These are phyloP conservation scores for Talaromyces ruber DNA, from an alignment of 495 filamentous ascomycete species.

Conservation along the genomic window DNA sequence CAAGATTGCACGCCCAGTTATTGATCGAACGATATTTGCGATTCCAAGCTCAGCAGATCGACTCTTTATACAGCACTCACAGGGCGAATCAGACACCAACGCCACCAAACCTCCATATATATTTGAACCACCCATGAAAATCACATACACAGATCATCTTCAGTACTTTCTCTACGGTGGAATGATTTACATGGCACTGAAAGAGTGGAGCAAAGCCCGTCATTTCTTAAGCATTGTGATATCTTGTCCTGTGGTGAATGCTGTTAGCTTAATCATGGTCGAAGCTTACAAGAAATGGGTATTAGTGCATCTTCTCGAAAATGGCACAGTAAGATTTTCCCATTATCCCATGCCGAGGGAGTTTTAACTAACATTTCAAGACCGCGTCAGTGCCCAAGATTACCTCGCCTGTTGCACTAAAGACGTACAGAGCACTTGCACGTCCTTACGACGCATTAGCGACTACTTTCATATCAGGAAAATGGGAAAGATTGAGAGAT, in stretches of 20 bases:
- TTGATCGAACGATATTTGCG: conserved; percentile 60
- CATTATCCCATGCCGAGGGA: conserved; percentile 2
- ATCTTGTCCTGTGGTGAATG: conserved; percentile 48
- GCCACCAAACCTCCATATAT: conserved; percentile 44
- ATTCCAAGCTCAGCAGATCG: conserved; percentile 43
- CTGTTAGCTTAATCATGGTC: conserved; percentile 67
- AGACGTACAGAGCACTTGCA: conserved; percentile 47
- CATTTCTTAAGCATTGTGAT: conserved; percentile 63
- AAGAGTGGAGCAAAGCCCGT: conserved; percentile 63
- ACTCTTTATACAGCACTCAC: conserved; percentile 11
- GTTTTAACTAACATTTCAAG: conserved; percentile 18
- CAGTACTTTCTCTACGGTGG: conserved; percentile 74
- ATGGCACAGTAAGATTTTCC: conserved; percentile 53
- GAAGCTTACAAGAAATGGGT: conserved; percentile 94
- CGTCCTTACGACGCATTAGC: conserved; percentile 67
- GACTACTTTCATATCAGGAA: conserved; percentile 54
- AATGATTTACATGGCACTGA: conserved; percentile 65
- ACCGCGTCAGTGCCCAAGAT: conserved; percentile 31
- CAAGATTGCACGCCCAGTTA: conserved; percentile 48
- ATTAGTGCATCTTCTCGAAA: conserved; percentile 62
- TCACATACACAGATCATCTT: conserved; percentile 53
- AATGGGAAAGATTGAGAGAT: conserved; percentile 44
- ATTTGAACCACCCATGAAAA: conserved; percentile 47
- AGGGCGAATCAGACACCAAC: conserved; percentile 21
- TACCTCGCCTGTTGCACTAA: conserved; percentile 38